Conservation (phyloP, 352 stramenopile genomes). For the Phytophthora aleatoria region DNA sequence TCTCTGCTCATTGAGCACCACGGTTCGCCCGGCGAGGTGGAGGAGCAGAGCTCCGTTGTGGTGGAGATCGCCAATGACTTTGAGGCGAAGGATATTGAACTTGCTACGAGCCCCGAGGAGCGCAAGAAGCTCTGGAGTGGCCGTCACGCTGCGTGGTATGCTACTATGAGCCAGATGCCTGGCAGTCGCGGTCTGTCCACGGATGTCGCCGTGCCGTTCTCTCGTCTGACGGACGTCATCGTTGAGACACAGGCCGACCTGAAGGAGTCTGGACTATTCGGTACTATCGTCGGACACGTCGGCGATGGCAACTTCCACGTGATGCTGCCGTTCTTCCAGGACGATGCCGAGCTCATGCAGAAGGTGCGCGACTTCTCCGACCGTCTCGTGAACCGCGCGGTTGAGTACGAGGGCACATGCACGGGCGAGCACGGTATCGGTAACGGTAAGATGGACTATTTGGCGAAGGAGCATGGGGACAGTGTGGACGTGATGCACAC, state of each 20-base stretch:
- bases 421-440: slow-evolving; percentile 98
- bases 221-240: slow-evolving; percentile 93
- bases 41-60: slow-evolving; percentile 88
- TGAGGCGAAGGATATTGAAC: slow-evolving; percentile 80
- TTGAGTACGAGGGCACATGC: slow-evolving; percentile 94
- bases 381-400: slow-evolving; percentile 80
- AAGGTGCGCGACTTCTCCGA: slow-evolving; percentile 91
- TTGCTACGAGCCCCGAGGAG: slow-evolving; percentile 71
- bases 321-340: slow-evolving; percentile 92
- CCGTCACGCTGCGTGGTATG: slow-evolving; percentile 87
- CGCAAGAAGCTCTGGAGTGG: slow-evolving; percentile 86
- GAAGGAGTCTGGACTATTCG: slow-evolving; percentile 86
- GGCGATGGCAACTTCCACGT: slow-evolving; percentile 99
- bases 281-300: slow-evolving; percentile 92
- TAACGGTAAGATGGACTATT: slow-evolving; percentile 94
- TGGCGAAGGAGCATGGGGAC: slow-evolving; percentile 90
- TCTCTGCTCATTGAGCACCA: slow-evolving; percentile 96
- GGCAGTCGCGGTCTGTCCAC: slow-evolving; percentile 90
- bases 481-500: slow-evolving; percentile 93
- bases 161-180: slow-evolving; percentile 80
- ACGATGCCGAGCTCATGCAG: slow-evolving; percentile 85
- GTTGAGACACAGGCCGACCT: slow-evolving; percentile 93
- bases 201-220: slow-evolving; percentile 97
- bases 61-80: slow-evolving; percentile 89
- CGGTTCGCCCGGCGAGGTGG: slow-evolving; percentile 76